A percentile compares a stretch with the other conserved stretches of the same genome.
Conservation (phyloP, 2,329 filamentous ascomycete species). For the Lasiodiplodia theobromae region DNA sequence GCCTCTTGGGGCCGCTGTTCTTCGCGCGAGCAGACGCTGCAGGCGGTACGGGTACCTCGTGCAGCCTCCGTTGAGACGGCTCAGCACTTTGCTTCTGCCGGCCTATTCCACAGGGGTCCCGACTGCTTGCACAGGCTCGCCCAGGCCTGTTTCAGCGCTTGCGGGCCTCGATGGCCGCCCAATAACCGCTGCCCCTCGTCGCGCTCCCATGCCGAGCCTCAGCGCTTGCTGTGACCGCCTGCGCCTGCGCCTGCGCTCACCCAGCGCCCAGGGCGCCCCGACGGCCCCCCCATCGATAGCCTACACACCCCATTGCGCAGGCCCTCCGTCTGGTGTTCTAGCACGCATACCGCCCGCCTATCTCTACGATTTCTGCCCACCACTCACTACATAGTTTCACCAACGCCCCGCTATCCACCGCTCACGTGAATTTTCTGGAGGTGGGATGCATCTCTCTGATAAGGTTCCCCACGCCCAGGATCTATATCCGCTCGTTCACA, state of each 20-base stretch:
- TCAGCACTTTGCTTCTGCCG: neutral
- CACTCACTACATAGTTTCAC: neutral
- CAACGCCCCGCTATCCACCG: neutral
- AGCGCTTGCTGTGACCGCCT: neutral
- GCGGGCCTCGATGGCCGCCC: neutral
- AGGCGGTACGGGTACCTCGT: neutral
- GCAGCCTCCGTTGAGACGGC: neutral
- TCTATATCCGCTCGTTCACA: neutral
- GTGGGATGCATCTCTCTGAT: neutral
- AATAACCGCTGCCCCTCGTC: neutral
- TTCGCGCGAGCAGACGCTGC: neutral
- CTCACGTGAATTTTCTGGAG: neutral
- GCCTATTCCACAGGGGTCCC: constrained; percentile 14
- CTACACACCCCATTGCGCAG: neutral
- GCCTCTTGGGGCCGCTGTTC: neutral
- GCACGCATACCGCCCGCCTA: neutral
- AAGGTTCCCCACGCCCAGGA: neutral
- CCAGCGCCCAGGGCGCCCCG: neutral
- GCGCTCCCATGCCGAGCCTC: constrained; percentile 1
- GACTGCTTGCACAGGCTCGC: neutral
- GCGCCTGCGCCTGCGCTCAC: neutral
- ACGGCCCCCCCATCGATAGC: neutral
- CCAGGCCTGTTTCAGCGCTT: constrained; percentile 2
- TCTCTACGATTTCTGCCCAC: neutral
- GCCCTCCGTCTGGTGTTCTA: neutral